Evolutionary conservation across 805 yeast genomes (phyloP).

Genomic region (Zygoascus flipseniorum): DNA sequence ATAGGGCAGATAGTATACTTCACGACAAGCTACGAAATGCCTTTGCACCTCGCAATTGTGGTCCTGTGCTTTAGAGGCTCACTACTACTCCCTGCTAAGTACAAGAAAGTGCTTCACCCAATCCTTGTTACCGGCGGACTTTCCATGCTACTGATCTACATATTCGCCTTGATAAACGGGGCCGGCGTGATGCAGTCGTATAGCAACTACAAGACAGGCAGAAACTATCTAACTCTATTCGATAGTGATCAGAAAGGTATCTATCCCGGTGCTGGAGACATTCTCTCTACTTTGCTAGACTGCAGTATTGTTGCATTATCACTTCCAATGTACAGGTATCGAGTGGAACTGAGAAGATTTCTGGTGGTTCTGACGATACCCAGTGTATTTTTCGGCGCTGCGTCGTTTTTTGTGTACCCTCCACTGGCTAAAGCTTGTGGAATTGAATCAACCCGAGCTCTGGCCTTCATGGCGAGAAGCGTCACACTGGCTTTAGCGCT

Average conservation of each 20-base stretch:
- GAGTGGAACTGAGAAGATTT: slow-evolving; percentile 53
- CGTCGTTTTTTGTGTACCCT: slow-evolving; percentile 63
- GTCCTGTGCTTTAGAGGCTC: slow-evolving; percentile 48
- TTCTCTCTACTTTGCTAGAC: slow-evolving; percentile 63
- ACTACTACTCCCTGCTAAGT: slow-evolving; percentile 38
- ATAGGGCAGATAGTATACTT: slow-evolving; percentile 56
- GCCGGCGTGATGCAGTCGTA: slow-evolving; percentile 39
- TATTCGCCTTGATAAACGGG: slow-evolving; percentile 46
- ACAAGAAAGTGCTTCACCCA: slow-evolving; percentile 55
- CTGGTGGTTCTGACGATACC: slow-evolving; percentile 55
- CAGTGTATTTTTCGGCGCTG: slow-evolving; percentile 43
- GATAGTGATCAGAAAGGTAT: slow-evolving; percentile 24
- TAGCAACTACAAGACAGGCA: slow-evolving; percentile 56
- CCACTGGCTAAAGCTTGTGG: slow-evolving; percentile 58
- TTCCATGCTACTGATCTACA: slow-evolving; percentile 55
- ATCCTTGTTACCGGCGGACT: slow-evolving; percentile 56
- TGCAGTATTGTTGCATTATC: slow-evolving; percentile 68
- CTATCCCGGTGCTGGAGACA: slow-evolving; percentile 80
- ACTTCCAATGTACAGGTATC: slow-evolving; percentile 67
- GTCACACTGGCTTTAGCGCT: slow-evolving; percentile 75
- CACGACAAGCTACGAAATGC: slow-evolving; percentile 46
- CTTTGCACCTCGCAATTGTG: slow-evolving; percentile 54
- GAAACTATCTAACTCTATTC: slow-evolving; percentile 54
- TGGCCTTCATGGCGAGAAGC: slow-evolving; percentile 73
- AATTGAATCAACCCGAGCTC: slow-evolving; percentile 47